Percentiles rank a stretch among this genome's conserved stretches.
Conservation (phyloP, 345 rosid genomes). For the Gossypium australe region DNA sequence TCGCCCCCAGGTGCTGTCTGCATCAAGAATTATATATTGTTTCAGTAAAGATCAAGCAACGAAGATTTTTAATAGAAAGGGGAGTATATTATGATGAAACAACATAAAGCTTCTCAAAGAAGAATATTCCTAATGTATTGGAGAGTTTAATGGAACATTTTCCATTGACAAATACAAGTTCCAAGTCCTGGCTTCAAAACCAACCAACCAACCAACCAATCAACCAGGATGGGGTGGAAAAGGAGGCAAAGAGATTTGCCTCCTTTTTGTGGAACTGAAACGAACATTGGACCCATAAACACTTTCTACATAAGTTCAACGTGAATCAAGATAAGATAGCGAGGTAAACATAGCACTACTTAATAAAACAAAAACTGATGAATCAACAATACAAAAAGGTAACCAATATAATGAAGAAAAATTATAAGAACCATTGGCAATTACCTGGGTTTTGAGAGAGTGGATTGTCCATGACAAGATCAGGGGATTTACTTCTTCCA, state of each 20-base stretch:
- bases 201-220: background rate
- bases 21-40: slow-evolving; percentile 3
- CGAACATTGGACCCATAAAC: background rate
- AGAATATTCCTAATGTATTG: background rate
- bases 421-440: slow-evolving; percentile 11
- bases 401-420: background rate
- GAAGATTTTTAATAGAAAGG: background rate
- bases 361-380: background rate
- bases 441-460: slow-evolving; percentile 95
- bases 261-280: background rate
- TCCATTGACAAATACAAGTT: background rate
- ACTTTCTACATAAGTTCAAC: background rate
- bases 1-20: slow-evolving; percentile 97
- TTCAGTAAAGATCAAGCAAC: background rate
- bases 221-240: background rate
- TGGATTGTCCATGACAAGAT: slow-evolving; percentile 68
- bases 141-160: background rate
- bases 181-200: background rate
- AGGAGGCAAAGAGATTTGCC: background rate
- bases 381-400: background rate
- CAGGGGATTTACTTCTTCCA: slow-evolving; percentile 44
- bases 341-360: background rate
- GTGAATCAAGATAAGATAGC: background rate
- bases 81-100: background rate
- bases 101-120: background rate